phyloP scores from a whole-genome alignment of 345 rosid genomes.

The Eucalyptus tenuipes region DNA sequence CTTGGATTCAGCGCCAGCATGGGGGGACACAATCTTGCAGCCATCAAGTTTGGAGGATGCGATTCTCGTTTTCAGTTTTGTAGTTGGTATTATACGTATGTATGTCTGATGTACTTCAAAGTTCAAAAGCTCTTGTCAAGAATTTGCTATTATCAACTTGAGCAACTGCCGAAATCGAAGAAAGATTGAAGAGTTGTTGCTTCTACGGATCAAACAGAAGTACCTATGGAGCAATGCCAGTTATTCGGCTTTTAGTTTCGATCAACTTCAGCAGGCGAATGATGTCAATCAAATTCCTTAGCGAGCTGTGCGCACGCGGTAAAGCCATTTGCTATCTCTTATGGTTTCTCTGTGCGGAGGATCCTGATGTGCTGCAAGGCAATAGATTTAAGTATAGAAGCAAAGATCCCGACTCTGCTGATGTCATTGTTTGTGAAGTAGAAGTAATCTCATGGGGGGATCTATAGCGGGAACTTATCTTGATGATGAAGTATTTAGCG shows the following conservation, averaged over 20 bases:
- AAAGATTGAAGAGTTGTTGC: not conserved
- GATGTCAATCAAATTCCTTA: not conserved
- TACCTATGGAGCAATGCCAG: not conserved
- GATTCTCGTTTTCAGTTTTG: not conserved
- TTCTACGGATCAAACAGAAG: not conserved
- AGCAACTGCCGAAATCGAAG: not conserved
- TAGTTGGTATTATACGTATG: not conserved
- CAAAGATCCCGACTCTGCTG: not conserved
- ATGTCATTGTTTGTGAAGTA: not conserved
- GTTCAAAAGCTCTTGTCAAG: not conserved
- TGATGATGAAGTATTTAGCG: not conserved
- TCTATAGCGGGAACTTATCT: not conserved
- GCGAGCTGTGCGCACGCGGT: accelerated
- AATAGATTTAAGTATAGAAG: not conserved
- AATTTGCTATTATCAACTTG: not conserved
- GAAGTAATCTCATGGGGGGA: not conserved
- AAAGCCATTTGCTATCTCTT: not conserved
- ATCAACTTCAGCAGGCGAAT: not conserved
- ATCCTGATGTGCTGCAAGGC: not conserved
- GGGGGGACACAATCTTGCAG: too few relatives aligned
- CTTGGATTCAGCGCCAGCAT: too few relatives aligned
- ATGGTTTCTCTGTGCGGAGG: not conserved
- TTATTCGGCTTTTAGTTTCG: not conserved
- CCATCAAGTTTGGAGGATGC: not conserved
- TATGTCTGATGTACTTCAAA: not conserved